Percentiles rank a stretch among this genome's conserved stretches.
Conservation (phyloP, 2,329 filamentous ascomycete genomes). For the Clonostachys byssicola region DNA sequence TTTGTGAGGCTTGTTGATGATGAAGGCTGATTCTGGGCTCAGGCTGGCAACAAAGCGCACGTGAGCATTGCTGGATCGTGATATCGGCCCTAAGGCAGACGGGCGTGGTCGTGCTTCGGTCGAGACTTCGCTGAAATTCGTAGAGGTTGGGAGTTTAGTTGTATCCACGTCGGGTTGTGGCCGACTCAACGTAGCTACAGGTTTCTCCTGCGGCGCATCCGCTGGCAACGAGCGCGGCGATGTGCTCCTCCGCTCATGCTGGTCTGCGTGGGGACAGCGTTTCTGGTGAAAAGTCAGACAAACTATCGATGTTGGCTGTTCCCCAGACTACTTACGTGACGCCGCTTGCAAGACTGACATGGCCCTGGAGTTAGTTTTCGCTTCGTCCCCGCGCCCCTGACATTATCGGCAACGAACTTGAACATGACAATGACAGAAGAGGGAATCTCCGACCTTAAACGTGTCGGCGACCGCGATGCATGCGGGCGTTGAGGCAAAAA, state of each 20-base stretch:
- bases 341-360: constrained; percentile 8
- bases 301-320: not conserved
- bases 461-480: not conserved
- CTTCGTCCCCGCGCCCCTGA: constrained; percentile 13
- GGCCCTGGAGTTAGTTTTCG: constrained; percentile 7
- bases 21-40: constrained; percentile 13
- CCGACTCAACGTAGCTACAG: constrained; percentile 1
- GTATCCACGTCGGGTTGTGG: not conserved
- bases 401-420: constrained; percentile 20
- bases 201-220: not conserved
- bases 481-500: not conserved
- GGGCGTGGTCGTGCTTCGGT: not conserved
- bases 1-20: constrained; percentile 6
- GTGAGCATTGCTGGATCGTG: constrained; percentile 2
- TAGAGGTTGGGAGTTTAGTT: too few relatives aligned
- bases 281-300: constrained; percentile 1
- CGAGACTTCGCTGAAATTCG: not conserved
- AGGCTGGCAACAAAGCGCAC: constrained; percentile 13
- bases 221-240: not conserved
- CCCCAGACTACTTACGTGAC: constrained; percentile 5
- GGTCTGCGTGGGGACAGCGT: constrained; percentile 1
- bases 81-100: not conserved
- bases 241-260: not conserved
- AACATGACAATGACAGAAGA: constrained; percentile 7
- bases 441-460: not conserved